Base-by-base conservation (phyloP, 106 monocot genomes). In the Apostasia shenzhenica region DNA sequence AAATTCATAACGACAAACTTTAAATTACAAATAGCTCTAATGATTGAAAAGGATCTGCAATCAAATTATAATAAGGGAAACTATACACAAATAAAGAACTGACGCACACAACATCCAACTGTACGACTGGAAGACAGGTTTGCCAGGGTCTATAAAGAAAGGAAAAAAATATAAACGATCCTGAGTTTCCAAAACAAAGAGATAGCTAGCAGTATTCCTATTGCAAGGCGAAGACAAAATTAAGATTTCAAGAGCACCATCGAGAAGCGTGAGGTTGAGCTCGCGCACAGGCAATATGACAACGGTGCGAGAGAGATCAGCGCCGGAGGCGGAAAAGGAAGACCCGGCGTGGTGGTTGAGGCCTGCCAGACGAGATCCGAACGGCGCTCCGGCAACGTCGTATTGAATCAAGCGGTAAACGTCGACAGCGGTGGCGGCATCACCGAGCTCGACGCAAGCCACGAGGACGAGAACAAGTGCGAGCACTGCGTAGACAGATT, bases 391-490 rank as follows among this genome's bases (percentile, higher is more conserved):
- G 73, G 87, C 79, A 67, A 99, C 66, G 79, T 99, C 99, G 78
- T 93, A 99, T 78, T 99, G 99, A 66, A 99, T 90, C 50, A 99
- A 76, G 41, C 99, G 86, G 78, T 99, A 99, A 14, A 99, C 99
- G 83, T 93, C 85, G 68, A 99, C 90, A 54, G 82, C 93, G 59
- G 90, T 78, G 50, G 99, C 99, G 11, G 99, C 99, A 60, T 87
- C 93, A 67, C 93, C 89, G 57, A 99, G 87, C 81, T 99, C 99
- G 58, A 90, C 90, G 83, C 87, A 99, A 47, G 99, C 90, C 57
- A 90, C 76, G 54, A 99, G 72, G 48, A 99, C 74, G 40, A 99
- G 78, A 49, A 85, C 70, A 43, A 92, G 72, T 5, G 84, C 77
- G 40, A 91, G 45, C 40, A 82, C 72, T 6, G 88, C 76, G 83